phyloP scores from a whole-genome alignment of 2,329 filamentous ascomycete genomes.

The Ophiostoma fasciatum region DNA sequence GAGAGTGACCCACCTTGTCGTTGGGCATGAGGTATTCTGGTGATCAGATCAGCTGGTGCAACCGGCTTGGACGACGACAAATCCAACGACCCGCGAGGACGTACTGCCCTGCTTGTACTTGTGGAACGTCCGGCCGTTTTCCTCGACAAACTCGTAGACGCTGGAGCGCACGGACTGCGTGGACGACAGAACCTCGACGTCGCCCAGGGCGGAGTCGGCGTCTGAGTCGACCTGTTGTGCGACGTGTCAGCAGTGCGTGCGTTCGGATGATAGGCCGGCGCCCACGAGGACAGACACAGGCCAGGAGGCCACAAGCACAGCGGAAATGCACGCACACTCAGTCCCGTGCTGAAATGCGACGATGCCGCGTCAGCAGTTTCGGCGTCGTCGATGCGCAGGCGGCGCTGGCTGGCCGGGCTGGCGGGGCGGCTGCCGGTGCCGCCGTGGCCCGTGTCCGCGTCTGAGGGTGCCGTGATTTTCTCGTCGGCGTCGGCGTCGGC shows the following conservation, averaged over 20 bases:
- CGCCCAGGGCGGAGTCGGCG: constrained; percentile 6
- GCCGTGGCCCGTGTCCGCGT: too few relatives aligned
- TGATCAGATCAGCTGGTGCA: neutral
- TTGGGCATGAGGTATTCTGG: constrained; percentile 12
- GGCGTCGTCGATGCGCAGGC: too few relatives aligned
- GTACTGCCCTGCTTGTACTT: constrained; percentile 11
- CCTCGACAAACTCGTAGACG: constrained; percentile 12
- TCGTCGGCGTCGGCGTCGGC: too few relatives aligned
- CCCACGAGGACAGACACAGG: too few relatives aligned
- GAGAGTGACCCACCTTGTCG: constrained; percentile 9
- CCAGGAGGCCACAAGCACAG: neutral
- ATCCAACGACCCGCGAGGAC: too few relatives aligned
- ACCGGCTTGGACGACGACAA: too few relatives aligned
- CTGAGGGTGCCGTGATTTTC: too few relatives aligned
- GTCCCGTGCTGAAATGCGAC: neutral
- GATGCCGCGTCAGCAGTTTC: neutral
- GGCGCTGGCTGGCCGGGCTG: too few relatives aligned
- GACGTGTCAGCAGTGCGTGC: neutral
- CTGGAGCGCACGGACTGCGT: constrained; percentile 9
- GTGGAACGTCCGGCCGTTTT: constrained; percentile 11
- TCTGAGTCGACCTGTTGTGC: constrained; percentile 6
- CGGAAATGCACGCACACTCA: neutral
- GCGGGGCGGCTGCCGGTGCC: too few relatives aligned
- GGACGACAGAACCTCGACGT: constrained; percentile 6
- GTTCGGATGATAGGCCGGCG: too few relatives aligned